Conservation (phyloP, 106 monocot genomes). For the Allium cepa region DNA sequence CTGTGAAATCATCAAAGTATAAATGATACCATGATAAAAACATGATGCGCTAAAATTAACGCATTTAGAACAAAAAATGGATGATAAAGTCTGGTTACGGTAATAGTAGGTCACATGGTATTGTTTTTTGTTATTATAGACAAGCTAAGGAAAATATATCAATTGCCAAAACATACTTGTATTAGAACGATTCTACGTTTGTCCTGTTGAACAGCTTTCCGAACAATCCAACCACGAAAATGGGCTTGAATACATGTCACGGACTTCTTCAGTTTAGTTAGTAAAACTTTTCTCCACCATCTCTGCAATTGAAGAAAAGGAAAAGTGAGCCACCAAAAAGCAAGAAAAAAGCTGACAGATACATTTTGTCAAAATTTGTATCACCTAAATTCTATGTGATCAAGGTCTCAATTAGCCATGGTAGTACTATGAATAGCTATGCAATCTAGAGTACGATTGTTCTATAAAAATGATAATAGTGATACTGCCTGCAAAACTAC, state of each 20-base stretch:
- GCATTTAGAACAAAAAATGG: not conserved
- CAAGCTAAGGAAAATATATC: not conserved
- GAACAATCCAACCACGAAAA: slow-evolving; percentile 48
- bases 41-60: not conserved
- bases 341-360: not conserved
- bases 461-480: not conserved
- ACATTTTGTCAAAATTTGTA: too few relatives aligned
- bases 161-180: slow-evolving; percentile 25
- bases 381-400: too few relatives aligned
- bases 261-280: slow-evolving; percentile 17
- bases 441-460: not conserved
- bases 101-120: not conserved
- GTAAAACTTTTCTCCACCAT: slow-evolving; percentile 48
- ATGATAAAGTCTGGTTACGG: not conserved
- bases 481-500: not conserved
- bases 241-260: slow-evolving; percentile 34
- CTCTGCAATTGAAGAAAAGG: slow-evolving; percentile 24
- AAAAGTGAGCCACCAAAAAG: not conserved
- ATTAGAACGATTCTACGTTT: slow-evolving; percentile 28
- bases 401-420: not conserved
- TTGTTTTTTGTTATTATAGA: not conserved
- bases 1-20: slow-evolving; percentile 12
- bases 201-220: slow-evolving; percentile 12
- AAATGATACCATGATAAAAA: not conserved
- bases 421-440: not conserved